Base-by-base conservation (phyloP, 495 filamentous ascomycete species). In the Lophium mytilinum region DNA sequence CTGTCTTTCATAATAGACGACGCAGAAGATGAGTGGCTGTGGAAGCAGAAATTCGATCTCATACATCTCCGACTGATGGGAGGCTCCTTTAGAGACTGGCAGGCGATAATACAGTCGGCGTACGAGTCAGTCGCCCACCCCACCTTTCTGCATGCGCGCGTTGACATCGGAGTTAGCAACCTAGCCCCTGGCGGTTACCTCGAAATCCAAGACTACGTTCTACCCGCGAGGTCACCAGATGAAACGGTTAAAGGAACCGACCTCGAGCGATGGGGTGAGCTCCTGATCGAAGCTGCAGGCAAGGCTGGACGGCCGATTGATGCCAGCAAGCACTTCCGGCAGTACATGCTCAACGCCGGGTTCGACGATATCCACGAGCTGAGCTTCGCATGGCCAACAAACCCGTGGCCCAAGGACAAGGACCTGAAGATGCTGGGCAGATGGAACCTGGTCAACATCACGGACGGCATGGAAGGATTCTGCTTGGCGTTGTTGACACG, bases 11-110 rank as follows among this genome's bases (percentile, higher is more conserved):
- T 77, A 21, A 73, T 83, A 47, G 76, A 78, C 57, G 77, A 82
- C 56, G 74, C 73, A 1, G 80, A 81, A 62, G 75, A 78, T 37
- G 67, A 74, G 4, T 84, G 80, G 81, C 58, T 72, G 0, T 81
- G 75, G 54, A 60, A 57, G 40, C 60, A 71, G n/a, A 64, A 69
- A 24, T 83, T 78, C 60, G 74, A 82, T 65, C 78, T 75, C 59
- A 75, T 83, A 53, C 76, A 83, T 57, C 67, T 71, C 9, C 74
- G 80, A 9, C 71, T 76, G 55, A 70, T 83, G 57, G 62, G 72
- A 36, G 73, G 72, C 58, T 74, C 67, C 41, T 78, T 81, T 54
- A 64, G 72, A 24, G 74, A 82, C 67, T 80, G 78, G 64, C 69
- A 58, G 30, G 56, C 63, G 34, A 69, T 80, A 36, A 72, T 80